A percentile compares a stretch with the other conserved stretches of the same genome.
Conservation (phyloP, 2,329 filamentous ascomycete genomes). For the Cercospora canescens region DNA sequence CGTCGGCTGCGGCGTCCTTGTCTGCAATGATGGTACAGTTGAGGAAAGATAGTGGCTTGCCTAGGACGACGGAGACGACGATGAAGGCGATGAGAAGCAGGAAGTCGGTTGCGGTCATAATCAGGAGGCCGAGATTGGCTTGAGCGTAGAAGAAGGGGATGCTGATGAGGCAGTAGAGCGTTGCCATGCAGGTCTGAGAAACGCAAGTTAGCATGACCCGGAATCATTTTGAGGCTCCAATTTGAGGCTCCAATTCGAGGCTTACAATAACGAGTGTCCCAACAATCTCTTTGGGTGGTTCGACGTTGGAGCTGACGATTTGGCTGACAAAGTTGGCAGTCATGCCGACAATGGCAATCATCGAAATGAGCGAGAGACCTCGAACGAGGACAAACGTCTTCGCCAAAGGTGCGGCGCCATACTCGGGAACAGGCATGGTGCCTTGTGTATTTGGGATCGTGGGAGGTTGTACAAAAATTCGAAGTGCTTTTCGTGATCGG, state of each 20-base stretch:
- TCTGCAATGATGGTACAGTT: constrained; percentile 63
- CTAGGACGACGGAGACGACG: constrained; percentile 74
- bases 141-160: constrained; percentile 81
- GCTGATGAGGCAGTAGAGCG: constrained; percentile 68
- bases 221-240: too few species aligned
- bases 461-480: not conserved
- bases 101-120: constrained; percentile 67
- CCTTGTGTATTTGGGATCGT: constrained; percentile 4
- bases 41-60: constrained; percentile 76
- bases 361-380: constrained; percentile 66
- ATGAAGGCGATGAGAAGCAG: constrained; percentile 74
- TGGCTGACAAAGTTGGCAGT: constrained; percentile 78
- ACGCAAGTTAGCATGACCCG: too few species aligned
- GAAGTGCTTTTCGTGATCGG: constrained; percentile 12
- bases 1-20: constrained; percentile 45
- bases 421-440: constrained; percentile 58
- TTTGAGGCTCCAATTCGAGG: constrained; percentile 25
- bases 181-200: constrained; percentile 70
- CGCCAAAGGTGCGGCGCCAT: constrained; percentile 68
- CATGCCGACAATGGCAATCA: constrained; percentile 78
- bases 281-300: constrained; percentile 71
- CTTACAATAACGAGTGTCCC: constrained; percentile 78
- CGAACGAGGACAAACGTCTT: constrained; percentile 76
- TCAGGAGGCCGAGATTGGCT: constrained; percentile 72
- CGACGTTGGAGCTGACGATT: constrained; percentile 66